These are phyloP conservation scores for Thalassia testudinum DNA, from an alignment of 116 monocot species.

Conservation along the genomic window DNA sequence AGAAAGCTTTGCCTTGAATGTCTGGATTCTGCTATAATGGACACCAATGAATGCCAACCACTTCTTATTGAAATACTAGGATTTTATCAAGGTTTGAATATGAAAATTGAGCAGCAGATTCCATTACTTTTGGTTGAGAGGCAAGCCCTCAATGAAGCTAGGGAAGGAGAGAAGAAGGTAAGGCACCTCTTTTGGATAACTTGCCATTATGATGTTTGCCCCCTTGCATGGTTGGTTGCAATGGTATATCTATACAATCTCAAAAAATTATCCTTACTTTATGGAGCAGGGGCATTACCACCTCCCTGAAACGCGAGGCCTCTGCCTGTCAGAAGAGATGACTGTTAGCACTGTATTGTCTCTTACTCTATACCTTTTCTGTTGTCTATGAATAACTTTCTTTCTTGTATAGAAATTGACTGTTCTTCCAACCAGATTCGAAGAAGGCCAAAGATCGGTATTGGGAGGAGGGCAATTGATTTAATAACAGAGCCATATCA, in stretches of 20 bases:
- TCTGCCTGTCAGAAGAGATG: constrained; percentile 75
- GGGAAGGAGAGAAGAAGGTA: constrained; percentile 75
- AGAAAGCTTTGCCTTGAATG: constrained; percentile 91
- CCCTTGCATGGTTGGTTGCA: background rate
- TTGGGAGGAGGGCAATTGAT: constrained; percentile 41
- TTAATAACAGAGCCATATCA: constrained; percentile 51
- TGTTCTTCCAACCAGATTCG: constrained; percentile 21
- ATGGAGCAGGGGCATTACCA: constrained; percentile 49
- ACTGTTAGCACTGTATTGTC: constrained; percentile 70
- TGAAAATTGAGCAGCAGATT: constrained; percentile 84
- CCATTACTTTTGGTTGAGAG: constrained; percentile 87
- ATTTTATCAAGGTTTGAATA: constrained; percentile 86
- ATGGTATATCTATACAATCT: no score
- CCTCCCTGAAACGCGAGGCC: constrained; percentile 81
- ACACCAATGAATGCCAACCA: constrained; percentile 73
- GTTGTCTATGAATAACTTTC: background rate
- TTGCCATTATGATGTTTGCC: background rate
- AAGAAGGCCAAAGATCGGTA: constrained; percentile 42
- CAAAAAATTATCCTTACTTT: constrained; percentile 4
- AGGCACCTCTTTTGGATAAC: constrained; percentile 5
- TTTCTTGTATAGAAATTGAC: background rate
- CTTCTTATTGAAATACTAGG: constrained; percentile 77
- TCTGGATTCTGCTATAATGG: constrained; percentile 78
- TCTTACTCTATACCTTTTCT: background rate
- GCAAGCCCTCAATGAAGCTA: constrained; percentile 86